phyloP scores from a whole-genome alignment of 2,329 filamentous ascomycete genomes.

The Trichoderma polysporum region DNA sequence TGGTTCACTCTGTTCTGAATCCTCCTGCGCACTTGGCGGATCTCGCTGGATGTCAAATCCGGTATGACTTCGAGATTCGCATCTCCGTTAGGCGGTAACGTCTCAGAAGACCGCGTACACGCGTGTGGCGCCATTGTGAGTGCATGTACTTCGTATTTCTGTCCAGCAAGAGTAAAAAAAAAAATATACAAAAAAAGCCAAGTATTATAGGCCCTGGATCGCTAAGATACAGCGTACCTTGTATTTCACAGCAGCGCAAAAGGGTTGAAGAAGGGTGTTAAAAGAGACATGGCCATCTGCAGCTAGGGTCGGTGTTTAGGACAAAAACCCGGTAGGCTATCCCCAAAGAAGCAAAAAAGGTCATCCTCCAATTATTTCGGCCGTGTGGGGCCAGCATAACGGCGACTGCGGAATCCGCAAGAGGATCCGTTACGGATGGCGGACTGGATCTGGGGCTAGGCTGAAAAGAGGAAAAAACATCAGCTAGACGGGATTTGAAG shows the following conservation, averaged over 20 bases:
- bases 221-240: too few relatives aligned
- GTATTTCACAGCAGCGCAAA: too few relatives aligned
- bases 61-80: background rate
- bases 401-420: background rate
- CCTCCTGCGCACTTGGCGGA: constrained; percentile 2
- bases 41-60: background rate
- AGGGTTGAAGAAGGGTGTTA: too few relatives aligned
- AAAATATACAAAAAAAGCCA: too few relatives aligned
- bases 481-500: constrained; percentile 6
- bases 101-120: background rate
- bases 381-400: background rate
- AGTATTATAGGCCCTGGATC: too few relatives aligned
- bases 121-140: background rate
- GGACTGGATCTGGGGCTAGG: background rate
- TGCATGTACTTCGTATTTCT: background rate
- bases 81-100: background rate
- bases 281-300: background rate
- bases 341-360: constrained; percentile 6
- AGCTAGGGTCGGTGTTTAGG: constrained; percentile 4
- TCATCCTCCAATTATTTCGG: background rate
- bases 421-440: background rate
- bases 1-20: constrained; percentile 9
- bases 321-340: background rate
- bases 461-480: background rate
- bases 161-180: too few relatives aligned